Evolutionary conservation across 108 stramenopile species (phyloP).

Genomic region (Skeletonema tropicum): DNA sequence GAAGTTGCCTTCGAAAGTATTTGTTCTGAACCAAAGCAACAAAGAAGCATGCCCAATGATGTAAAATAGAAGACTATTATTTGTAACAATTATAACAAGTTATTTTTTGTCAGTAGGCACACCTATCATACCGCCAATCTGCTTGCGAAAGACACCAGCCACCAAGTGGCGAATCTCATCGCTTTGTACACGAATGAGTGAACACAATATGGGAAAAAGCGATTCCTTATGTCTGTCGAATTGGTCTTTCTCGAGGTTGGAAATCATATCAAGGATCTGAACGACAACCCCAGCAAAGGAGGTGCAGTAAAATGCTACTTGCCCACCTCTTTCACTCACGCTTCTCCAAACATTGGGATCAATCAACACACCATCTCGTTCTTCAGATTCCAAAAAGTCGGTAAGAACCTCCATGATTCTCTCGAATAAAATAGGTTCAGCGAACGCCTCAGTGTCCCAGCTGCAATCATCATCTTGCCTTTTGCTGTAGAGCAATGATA

Average conservation of each 20-base stretch:
- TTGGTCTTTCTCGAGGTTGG: slow-evolving; percentile 54
- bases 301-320: slow-evolving; percentile 84
- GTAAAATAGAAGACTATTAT: no score
- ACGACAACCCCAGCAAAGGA: slow-evolving; percentile 81
- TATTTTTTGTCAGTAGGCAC: slow-evolving; percentile 1
- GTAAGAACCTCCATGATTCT: slow-evolving; percentile 65
- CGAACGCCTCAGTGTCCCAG: slow-evolving; percentile 67
- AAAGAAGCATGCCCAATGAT: no score
- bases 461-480: slow-evolving; percentile 3
- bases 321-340: slow-evolving; percentile 73
- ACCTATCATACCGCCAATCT: slow-evolving; percentile 65
- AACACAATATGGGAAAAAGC: slow-evolving; percentile 76
- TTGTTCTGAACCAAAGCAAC: no score
- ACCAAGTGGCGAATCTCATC: slow-evolving; percentile 82
- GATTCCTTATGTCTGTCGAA: slow-evolving; percentile 57
- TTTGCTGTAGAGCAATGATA: slow-evolving; percentile 60
- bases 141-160: slow-evolving; percentile 55
- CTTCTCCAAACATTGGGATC: slow-evolving; percentile 84
- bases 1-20: no score
- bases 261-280: slow-evolving; percentile 63
- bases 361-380: slow-evolving; percentile 62
- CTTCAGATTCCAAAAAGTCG: slow-evolving; percentile 76
- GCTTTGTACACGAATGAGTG: slow-evolving; percentile 70
- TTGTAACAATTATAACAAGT: background rate
- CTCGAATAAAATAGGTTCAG: slow-evolving; percentile 65